A percentile compares a stretch with the other conserved stretches of the same genome.
Conservation (phyloP, 352 stramenopile genomes). For the Phytopythium ostracodes region DNA sequence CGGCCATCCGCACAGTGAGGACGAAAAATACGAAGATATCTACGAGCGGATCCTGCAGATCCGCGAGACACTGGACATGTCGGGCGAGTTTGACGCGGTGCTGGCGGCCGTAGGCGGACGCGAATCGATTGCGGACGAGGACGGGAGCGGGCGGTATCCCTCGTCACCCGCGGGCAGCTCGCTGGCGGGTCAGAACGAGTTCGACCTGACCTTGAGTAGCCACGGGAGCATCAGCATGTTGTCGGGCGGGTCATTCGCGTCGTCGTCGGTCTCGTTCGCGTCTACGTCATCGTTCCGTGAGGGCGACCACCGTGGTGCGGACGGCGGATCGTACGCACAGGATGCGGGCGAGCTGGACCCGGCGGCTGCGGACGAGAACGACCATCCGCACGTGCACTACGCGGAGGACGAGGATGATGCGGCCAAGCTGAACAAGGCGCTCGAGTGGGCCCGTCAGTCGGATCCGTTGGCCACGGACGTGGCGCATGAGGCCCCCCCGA, state of each 20-base stretch:
- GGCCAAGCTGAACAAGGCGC: slow-evolving; percentile 26
- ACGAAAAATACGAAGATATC: slow-evolving; percentile 34
- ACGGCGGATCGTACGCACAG: slow-evolving; percentile 21
- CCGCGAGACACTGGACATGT: slow-evolving; percentile 42
- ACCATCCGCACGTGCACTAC: slow-evolving; percentile 20
- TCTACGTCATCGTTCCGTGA: slow-evolving; percentile 14
- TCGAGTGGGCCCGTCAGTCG: slow-evolving; percentile 28
- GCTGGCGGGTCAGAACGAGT: not conserved
- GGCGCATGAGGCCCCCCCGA: not conserved
- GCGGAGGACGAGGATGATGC: slow-evolving; percentile 19
- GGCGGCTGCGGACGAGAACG: slow-evolving; percentile 12
- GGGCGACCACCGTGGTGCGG: slow-evolving; percentile 7
- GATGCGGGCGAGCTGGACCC: slow-evolving; percentile 27
- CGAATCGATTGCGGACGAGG: not conserved
- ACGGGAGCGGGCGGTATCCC: not conserved
- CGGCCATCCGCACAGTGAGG: slow-evolving; percentile 18
- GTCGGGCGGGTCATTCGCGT: slow-evolving; percentile 17
- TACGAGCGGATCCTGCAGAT: slow-evolving; percentile 52
- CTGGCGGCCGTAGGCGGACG: slow-evolving; percentile 24
- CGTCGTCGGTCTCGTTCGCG: slow-evolving; percentile 22
- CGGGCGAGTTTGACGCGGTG: slow-evolving; percentile 46
- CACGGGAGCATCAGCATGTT: slow-evolving; percentile 9
- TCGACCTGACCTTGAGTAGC: slow-evolving; percentile 4
- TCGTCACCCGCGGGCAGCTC: not conserved
- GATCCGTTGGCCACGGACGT: slow-evolving; percentile 11